Base-by-base conservation (phyloP, 495 filamentous ascomycete genomes). In the Neurospora africana region DNA sequence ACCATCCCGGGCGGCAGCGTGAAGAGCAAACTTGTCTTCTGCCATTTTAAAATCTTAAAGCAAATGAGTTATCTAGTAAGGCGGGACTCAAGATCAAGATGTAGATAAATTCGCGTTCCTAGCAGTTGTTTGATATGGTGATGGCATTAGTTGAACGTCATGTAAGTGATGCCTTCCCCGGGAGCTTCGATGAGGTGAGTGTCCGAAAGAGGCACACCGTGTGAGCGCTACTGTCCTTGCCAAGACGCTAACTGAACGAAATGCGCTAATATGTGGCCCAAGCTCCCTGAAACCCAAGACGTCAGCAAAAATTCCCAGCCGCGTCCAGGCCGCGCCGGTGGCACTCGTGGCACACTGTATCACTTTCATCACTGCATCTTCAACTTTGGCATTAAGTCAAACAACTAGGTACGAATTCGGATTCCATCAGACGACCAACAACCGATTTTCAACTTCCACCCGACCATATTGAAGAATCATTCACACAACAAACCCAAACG, bases 1-100 rank as follows among this genome's bases (percentile, higher is more conserved):
- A 40, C 95, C 94, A 80, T 97, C 93, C 70, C 95, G 87, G 67
- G 92, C 89, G 33, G 95, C 95, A 75, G 91, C 94, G 77, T 99
- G 95, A 65, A 98, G 89, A 69, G 92, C 91, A 79, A 89, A 96
- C 78, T 92, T 94, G 37, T 75, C 68, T 67, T 79, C 71, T 35
- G 53, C 77, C 71, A 75, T 75, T 74, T 82, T 35, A 17, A 71
- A 17, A 71, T 17, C 19, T 33, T 37, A 4, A 7, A 19, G 4
- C 11, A 10, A n/a, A 38, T 58, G 38, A 37, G 13, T 40, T 7
- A 35, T n/a, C 6, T 6, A 43, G 2, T 39, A 19, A 0, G 5
- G 11, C 0, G 10, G 33, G 11, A 19, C 5, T 41, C 17, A 19
- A 43, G 11, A 4, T 39, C 33, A n/a, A 39, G 27, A 39, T 27